Evolutionary conservation across 2,329 filamentous ascomycete genomes (phyloP).

Genomic region (Microcyclospora tardicrescens): DNA sequence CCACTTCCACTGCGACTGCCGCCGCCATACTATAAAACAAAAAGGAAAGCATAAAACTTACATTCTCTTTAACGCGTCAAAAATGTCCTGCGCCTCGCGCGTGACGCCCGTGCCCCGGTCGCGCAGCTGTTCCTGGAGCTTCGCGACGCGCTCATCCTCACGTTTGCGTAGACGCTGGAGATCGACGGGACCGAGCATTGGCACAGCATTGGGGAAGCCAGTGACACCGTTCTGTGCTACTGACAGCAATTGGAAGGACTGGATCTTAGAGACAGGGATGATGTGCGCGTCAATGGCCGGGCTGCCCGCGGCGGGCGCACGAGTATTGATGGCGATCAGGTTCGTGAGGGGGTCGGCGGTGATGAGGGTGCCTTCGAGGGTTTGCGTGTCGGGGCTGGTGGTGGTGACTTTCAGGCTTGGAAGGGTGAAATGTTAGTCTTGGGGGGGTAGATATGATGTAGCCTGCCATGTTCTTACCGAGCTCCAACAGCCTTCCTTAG

Average conservation of each 20-base stretch:
- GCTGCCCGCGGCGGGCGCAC: conserved; percentile 29
- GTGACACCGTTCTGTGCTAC: conserved; percentile 26
- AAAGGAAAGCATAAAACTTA: conserved; percentile 20
- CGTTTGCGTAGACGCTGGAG: conserved; percentile 40
- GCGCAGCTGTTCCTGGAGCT: conserved; percentile 45
- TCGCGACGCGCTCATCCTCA: conserved; percentile 42
- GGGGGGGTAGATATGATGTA: too few species aligned
- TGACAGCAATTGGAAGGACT: conserved; percentile 42
- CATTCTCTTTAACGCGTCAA: conserved; percentile 47
- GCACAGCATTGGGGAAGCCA: conserved; percentile 32
- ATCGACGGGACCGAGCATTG: conserved; percentile 40
- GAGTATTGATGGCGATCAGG: conserved; percentile 47
- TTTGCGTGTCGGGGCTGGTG: conserved; percentile 35
- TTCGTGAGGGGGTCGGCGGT: conserved; percentile 49
- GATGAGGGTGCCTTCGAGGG: conserved; percentile 49
- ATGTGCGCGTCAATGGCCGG: conserved; percentile 45
- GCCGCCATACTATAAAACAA: background rate
- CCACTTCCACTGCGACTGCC: background rate
- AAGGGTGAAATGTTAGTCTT: background rate
- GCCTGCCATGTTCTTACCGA: conserved; percentile 34
- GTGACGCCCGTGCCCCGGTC: conserved; percentile 48
- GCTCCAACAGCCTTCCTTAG: conserved; percentile 49
- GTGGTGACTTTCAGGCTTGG: conserved; percentile 47
- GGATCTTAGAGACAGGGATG: conserved; percentile 47
- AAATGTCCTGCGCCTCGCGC: conserved; percentile 49